Percentiles rank a stretch among this genome's conserved stretches.
These are phyloP conservation scores for Erigeron philadelphicus DNA, from an alignment of 140 eudicot genomes.

Conservation along the genomic window DNA sequence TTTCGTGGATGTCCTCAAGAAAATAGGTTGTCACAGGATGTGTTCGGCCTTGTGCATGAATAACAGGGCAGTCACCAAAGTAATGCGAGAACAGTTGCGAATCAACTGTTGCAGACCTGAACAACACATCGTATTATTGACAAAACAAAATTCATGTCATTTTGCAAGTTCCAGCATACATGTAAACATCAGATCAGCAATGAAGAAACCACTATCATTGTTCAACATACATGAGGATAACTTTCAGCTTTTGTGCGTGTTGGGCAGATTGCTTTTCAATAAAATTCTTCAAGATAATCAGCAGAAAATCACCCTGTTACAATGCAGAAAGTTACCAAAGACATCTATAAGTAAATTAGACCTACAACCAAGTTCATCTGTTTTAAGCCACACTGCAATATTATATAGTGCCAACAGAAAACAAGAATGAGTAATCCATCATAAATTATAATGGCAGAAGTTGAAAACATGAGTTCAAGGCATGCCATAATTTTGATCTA, in stretches of 20 bases:
- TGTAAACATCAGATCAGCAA: slow-evolving; percentile 8
- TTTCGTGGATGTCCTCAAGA: slow-evolving; percentile 85
- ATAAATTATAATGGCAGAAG: slow-evolving; percentile 15
- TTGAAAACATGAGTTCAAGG: slow-evolving; percentile 19
- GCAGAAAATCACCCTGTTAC: slow-evolving; percentile 93
- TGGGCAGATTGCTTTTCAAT: slow-evolving; percentile 69
- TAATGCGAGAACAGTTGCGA: slow-evolving; percentile 73
- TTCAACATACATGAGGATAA: slow-evolving; percentile 78
- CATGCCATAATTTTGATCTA: background rate
- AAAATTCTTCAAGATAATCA: slow-evolving; percentile 73
- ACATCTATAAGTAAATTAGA: slow-evolving; percentile 17
- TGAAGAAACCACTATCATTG: slow-evolving; percentile 7
- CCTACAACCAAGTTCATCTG: slow-evolving; percentile 13
- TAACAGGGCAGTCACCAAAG: slow-evolving; percentile 87
- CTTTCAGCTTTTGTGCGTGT: slow-evolving; percentile 58
- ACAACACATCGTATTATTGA: slow-evolving; percentile 20
- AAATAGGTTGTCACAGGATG: slow-evolving; percentile 80
- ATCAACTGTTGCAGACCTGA: slow-evolving; percentile 97
- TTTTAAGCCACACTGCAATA: background rate
- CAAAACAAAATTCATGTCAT: slow-evolving; percentile 9
- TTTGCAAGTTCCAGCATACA: slow-evolving; percentile 9
- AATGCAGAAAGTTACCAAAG: slow-evolving; percentile 11
- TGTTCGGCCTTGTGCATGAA: slow-evolving; percentile 92
- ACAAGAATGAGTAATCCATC: slow-evolving; percentile 9
- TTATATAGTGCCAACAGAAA: slow-evolving; percentile 4